Conservation (phyloP, 139 green algal genomes). For the Parachlorella kessleri region DNA sequence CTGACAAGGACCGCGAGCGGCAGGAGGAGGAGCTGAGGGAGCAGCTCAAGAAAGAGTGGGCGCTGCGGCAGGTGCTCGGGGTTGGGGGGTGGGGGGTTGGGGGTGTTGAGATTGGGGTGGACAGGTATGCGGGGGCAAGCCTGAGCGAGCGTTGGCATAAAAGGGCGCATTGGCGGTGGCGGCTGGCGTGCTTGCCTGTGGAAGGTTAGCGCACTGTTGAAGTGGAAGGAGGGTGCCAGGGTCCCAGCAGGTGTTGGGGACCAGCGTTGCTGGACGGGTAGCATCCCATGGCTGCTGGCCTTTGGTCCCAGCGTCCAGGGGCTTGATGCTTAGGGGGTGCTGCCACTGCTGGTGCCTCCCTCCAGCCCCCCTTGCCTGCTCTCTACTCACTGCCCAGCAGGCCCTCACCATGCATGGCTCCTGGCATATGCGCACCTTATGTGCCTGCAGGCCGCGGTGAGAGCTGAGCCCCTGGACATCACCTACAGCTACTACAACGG, state of each 20-base stretch:
- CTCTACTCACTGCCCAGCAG: no score
- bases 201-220: no score
- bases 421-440: no score
- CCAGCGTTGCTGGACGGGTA: no score
- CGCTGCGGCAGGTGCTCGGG: slow-evolving; percentile 35
- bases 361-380: not conserved
- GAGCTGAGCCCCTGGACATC: slow-evolving; percentile 87
- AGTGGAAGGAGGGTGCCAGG: no score
- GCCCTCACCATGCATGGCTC: no score
- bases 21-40: slow-evolving; percentile 78
- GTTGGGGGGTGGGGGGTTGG: not conserved
- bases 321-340: no score
- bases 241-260: no score
- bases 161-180: not conserved
- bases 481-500: slow-evolving; percentile 98
- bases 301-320: no score
- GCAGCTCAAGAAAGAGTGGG: slow-evolving; percentile 64
- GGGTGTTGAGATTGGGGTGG: not conserved
- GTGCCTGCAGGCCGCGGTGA: slow-evolving; percentile 80
- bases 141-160: not conserved
- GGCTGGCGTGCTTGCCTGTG: no score
- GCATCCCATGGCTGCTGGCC: no score
- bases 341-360: not conserved
- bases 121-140: not conserved
- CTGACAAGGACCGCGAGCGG: slow-evolving; percentile 84